Evolutionary conservation across 306 rosid genomes (phyloP).

Genomic region (Abrus pulchellus): DNA sequence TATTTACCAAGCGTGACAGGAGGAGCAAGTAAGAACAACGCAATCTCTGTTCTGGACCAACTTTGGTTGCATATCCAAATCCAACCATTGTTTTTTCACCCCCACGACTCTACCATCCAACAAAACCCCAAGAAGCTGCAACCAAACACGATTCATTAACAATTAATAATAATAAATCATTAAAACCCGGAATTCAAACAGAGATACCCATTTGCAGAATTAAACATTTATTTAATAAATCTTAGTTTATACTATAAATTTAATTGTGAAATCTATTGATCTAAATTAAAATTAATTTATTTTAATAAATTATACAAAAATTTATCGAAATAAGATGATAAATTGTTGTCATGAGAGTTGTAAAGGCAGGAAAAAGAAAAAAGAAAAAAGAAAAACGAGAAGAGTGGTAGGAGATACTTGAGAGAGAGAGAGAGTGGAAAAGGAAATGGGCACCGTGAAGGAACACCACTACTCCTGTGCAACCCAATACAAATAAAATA

Average conservation of each 20-base stretch:
- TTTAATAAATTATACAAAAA: too few species aligned
- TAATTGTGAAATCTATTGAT: too few species aligned
- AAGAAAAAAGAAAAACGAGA: too few species aligned
- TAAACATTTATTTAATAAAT: too few species aligned
- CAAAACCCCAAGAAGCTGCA: constrained; percentile 71
- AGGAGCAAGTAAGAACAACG: neutral
- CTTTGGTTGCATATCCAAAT: neutral
- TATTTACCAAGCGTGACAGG: neutral
- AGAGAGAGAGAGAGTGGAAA: constrained; percentile 34
- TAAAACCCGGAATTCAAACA: neutral
- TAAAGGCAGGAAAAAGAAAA: too few species aligned
- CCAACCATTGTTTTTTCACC: neutral
- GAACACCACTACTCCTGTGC: constrained; percentile 39
- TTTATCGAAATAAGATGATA: too few species aligned
- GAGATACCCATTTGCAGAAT: neutral
- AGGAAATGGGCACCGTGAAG: constrained; percentile 37
- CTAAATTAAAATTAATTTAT: too few species aligned
- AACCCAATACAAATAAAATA: constrained; percentile 2
- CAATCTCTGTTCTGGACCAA: neutral
- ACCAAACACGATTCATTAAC: neutral
- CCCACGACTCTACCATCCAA: constrained; percentile 50
- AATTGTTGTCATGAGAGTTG: too few species aligned
- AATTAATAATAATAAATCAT: neutral
- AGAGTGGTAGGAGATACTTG: neutral
- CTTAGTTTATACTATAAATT: too few species aligned